Evolutionary conservation across 352 stramenopile genomes (phyloP).

Genomic region (Globisporangium orthogonon): DNA sequence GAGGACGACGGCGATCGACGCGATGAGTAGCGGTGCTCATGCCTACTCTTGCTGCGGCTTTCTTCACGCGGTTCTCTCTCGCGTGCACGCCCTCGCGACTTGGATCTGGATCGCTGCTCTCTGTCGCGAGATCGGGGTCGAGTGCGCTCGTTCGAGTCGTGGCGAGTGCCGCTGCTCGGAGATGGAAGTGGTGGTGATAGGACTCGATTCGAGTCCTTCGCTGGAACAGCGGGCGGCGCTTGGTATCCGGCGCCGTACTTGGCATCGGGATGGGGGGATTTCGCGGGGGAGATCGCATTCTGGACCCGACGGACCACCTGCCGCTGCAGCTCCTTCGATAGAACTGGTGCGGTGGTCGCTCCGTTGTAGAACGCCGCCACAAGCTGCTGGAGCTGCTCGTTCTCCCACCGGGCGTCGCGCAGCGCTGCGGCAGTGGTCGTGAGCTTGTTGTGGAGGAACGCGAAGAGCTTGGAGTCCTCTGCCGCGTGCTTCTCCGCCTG

Average conservation of each 20-base stretch:
- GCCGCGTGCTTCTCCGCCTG: constrained; percentile 3
- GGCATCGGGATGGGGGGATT: constrained; percentile 4
- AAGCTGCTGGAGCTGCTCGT: constrained; percentile 4
- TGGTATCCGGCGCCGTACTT: constrained; percentile 16
- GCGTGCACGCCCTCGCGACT: background rate
- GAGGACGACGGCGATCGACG: constrained; percentile 17
- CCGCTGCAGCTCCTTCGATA: constrained; percentile 26
- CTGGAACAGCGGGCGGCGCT: background rate
- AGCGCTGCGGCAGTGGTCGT: constrained; percentile 10
- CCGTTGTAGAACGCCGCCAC: constrained; percentile 15
- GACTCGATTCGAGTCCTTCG: background rate
- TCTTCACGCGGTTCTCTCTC: constrained; percentile 12
- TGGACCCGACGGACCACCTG: constrained; percentile 12
- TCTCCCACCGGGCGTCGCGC: constrained; percentile 6
- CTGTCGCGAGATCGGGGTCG: constrained; percentile 4
- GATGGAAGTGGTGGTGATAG: no score
- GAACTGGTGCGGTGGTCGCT: constrained; percentile 12
- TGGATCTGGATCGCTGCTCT: background rate
- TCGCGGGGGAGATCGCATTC: constrained; percentile 11
- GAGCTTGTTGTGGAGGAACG: constrained; percentile 27
- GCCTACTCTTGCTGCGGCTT: constrained; percentile 8
- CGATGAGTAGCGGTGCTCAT: constrained; percentile 9
- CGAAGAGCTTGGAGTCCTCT: constrained; percentile 23
- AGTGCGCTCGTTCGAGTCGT: background rate
- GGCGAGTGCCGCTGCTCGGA: background rate